Percentiles rank a stretch among this genome's conserved stretches.
Evolutionary conservation across 176 grass and related monocot species (phyloP).

Genomic region (Phragmites australis): DNA sequence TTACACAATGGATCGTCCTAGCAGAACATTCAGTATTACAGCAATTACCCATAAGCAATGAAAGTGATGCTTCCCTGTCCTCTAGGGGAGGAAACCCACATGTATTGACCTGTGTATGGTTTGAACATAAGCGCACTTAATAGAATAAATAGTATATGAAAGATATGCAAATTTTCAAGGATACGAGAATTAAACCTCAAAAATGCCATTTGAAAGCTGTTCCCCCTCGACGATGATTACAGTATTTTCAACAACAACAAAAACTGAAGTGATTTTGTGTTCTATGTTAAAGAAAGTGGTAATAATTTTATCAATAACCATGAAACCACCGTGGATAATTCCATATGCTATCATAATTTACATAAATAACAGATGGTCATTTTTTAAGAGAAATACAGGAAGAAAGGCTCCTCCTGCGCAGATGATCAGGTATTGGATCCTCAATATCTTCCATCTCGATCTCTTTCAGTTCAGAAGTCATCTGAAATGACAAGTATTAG

Average conservation of each 20-base stretch:
- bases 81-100: constrained; percentile 98
- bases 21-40: background rate
- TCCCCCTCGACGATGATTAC: constrained; percentile 88
- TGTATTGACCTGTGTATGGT: constrained; percentile 79
- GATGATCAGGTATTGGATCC: constrained; percentile 55
- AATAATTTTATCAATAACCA: no score
- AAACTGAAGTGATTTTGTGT: constrained; percentile 94
- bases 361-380: no score
- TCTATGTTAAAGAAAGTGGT: constrained; percentile 56
- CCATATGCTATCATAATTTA: no score
- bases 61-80: constrained; percentile 72
- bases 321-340: no score
- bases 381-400: no score
- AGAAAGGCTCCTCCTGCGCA: constrained; percentile 56
- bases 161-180: background rate
- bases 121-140: constrained; percentile 1
- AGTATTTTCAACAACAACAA: constrained; percentile 92
- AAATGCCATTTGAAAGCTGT: constrained; percentile 80
- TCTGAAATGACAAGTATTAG: constrained; percentile 47
- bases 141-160: background rate
- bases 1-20: background rate
- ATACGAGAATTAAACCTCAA: constrained; percentile 52
- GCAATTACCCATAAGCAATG: constrained; percentile 67
- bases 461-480: constrained; percentile 54
- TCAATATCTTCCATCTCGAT: constrained; percentile 88